Conservation (phyloP, 2,329 filamentous ascomycete species). For the Trichoderma simmonsii region DNA sequence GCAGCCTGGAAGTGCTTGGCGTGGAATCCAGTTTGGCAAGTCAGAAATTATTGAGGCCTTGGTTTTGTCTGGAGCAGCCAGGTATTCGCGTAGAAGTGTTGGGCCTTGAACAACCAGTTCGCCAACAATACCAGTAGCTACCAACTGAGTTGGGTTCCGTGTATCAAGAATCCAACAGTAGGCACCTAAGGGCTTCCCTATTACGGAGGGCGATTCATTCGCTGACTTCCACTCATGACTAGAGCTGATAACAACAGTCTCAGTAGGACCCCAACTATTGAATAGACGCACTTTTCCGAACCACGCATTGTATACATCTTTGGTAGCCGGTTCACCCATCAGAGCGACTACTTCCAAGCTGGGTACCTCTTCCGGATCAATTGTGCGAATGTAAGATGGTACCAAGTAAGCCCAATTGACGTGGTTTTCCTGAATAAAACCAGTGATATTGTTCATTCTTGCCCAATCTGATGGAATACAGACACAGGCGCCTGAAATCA, state of each 20-base stretch:
- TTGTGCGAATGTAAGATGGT: neutral
- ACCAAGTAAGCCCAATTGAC: neutral
- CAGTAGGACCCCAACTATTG: constrained; percentile 42
- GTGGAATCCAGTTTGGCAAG: neutral
- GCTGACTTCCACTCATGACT: neutral
- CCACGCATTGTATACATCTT: neutral
- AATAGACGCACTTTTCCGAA: constrained; percentile 31
- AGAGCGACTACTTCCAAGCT: neutral
- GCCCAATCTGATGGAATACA: constrained; percentile 23
- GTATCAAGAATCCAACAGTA: constrained; percentile 25
- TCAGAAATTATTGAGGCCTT: constrained; percentile 39
- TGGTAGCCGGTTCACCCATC: neutral
- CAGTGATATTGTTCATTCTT: constrained; percentile 7
- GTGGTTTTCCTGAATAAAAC: neutral
- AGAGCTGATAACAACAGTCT: constrained; percentile 31
- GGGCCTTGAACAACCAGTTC: constrained; percentile 41
- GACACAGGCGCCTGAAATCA: constrained; percentile 20
- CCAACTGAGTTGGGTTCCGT: constrained; percentile 21
- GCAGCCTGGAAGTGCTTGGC: constrained; percentile 6
- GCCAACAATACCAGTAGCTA: constrained; percentile 25
- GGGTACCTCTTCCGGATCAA: neutral
- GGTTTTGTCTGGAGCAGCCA: constrained; percentile 39
- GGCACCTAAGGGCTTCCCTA: constrained; percentile 12
- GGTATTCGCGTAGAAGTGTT: constrained; percentile 46
- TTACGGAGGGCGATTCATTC: neutral